Evolutionary conservation across 2,329 filamentous ascomycete genomes (phyloP).

Genomic region (Aspergillus quadricinctus): DNA sequence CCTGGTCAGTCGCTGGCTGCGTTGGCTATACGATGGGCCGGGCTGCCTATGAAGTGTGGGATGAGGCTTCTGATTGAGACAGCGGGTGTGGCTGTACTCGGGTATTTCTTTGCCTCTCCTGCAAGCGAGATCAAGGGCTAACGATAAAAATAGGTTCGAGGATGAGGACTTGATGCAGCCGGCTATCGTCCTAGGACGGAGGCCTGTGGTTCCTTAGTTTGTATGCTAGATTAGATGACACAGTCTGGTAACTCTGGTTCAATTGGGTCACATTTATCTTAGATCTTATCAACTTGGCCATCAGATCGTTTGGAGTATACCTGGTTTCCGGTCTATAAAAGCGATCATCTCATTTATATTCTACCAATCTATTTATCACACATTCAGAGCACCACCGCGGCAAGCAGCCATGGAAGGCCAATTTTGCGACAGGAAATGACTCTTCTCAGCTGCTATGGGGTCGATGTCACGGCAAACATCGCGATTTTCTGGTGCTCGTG

Average conservation of each 20-base stretch:
- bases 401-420: neutral
- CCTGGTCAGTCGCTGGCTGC: slow-evolving; percentile 15
- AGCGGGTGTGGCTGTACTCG: slow-evolving; percentile 12
- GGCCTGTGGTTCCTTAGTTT: neutral
- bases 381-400: neutral
- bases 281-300: neutral
- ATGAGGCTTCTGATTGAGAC: slow-evolving; percentile 13
- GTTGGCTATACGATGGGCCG: slow-evolving; percentile 14
- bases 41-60: slow-evolving; percentile 6
- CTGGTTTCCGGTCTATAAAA: neutral
- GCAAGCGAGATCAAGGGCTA: neutral
- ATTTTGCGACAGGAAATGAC: neutral
- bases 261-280: neutral
- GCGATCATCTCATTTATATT: neutral
- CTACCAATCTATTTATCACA: neutral
- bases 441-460: slow-evolving; percentile 4
- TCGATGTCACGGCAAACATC: neutral
- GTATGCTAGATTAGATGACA: neutral
- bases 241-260: neutral
- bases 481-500: neutral
- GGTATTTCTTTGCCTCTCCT: slow-evolving; percentile 5
- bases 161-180: slow-evolving; percentile 7
- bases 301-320: neutral
- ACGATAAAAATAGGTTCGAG: slow-evolving; percentile 9
- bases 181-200: slow-evolving; percentile 7